Percentiles rank a stretch among this genome's conserved stretches.
Evolutionary conservation across 768 basidiomycete genomes (phyloP).

Genomic region (Coprinopsis marcescibilis): DNA sequence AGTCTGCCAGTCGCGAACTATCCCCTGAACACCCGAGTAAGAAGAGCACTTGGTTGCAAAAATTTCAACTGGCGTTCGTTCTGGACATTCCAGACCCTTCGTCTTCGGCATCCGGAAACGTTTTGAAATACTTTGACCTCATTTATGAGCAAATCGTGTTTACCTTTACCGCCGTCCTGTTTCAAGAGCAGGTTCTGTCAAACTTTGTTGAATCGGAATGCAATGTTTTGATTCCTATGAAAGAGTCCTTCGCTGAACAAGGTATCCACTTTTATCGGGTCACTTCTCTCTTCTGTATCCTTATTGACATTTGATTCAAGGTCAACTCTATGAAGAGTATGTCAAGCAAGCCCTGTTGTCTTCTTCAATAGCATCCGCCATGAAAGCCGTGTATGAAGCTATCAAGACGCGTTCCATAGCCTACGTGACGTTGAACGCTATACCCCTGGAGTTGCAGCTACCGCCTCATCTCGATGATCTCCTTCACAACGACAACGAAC

Average conservation of each 20-base stretch:
- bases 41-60: conserved; percentile 50
- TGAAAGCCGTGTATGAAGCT: conserved; percentile 74
- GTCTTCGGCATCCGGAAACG: conserved; percentile 71
- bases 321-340: conserved; percentile 53
- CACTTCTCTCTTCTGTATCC: conserved; percentile 9
- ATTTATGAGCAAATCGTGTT: conserved; percentile 89
- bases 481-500: conserved; percentile 59
- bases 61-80: conserved; percentile 83
- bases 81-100: conserved; percentile 89
- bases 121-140: conserved; percentile 76
- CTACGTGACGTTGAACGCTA: conserved; percentile 68
- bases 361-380: conserved; percentile 73
- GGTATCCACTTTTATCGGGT: conserved; percentile 31
- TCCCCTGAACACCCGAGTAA: too few relatives aligned
- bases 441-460: conserved; percentile 81
- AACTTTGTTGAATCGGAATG: conserved; percentile 85
- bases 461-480: conserved; percentile 75
- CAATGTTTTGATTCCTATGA: conserved; percentile 59
- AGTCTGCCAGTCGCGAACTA: too few relatives aligned
- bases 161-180: conserved; percentile 86
- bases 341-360: conserved; percentile 50
- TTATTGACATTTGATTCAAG: conserved; percentile 29
- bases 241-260: conserved; percentile 64
- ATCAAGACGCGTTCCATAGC: conserved; percentile 74
- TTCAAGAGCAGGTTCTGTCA: conserved; percentile 81